phyloP scores from a whole-genome alignment of 2,329 filamentous ascomycete genomes.

The Trichoderma cornu-damae region DNA sequence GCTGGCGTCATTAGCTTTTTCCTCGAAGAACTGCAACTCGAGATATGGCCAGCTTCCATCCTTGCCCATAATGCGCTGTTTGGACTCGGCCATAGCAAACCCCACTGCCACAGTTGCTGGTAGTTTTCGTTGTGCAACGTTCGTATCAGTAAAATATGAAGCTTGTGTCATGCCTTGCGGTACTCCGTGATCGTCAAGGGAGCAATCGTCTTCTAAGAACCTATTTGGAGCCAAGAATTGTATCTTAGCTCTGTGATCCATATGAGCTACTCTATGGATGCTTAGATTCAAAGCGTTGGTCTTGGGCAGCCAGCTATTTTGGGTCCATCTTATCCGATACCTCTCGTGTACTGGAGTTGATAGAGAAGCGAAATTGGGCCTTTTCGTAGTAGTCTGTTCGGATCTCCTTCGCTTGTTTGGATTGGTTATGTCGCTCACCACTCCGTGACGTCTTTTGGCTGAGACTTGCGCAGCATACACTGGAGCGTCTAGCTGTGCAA shows the following conservation, averaged over 20 bases:
- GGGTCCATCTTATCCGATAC: constrained; percentile 4
- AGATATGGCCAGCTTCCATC: constrained; percentile 33
- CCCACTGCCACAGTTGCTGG: neutral
- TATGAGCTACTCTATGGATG: neutral
- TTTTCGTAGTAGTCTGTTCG: neutral
- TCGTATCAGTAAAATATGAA: neutral
- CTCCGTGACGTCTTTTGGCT: constrained; percentile 29
- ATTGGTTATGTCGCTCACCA: constrained; percentile 22
- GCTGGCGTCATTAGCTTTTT: constrained; percentile 30
- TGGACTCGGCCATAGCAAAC: neutral
- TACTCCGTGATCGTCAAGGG: neutral
- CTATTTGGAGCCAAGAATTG: constrained; percentile 42
- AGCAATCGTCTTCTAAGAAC: constrained; percentile 31
- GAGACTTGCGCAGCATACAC: constrained; percentile 42
- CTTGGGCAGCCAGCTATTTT: neutral
- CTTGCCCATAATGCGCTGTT: constrained; percentile 17
- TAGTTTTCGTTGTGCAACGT: neutral
- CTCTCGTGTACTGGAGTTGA: neutral
- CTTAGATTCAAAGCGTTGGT: too few species aligned
- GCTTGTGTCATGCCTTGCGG: neutral
- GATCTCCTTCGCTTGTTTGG: constrained; percentile 19
- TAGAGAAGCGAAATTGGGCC: neutral
- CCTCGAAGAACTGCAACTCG: constrained; percentile 34
- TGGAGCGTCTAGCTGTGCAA: constrained; percentile 47
- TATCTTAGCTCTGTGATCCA: constrained; percentile 20